Evolutionary conservation across 108 stramenopile genomes (phyloP).

Genomic region (Nannochloropsis oceanica): DNA sequence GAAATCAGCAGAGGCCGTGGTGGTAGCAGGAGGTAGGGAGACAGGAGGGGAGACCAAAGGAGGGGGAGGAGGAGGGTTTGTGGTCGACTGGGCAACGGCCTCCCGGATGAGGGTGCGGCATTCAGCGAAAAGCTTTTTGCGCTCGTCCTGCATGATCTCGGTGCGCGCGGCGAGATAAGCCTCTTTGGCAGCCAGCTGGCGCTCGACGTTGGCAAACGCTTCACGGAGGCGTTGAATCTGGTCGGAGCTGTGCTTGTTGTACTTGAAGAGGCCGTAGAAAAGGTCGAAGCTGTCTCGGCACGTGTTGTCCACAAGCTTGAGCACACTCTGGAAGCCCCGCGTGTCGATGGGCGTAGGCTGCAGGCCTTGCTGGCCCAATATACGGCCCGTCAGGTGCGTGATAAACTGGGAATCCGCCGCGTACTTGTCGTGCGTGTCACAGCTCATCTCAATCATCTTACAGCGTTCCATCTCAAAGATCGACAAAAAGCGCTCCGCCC

Average conservation of each 20-base stretch:
- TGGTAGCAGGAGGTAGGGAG: neutral
- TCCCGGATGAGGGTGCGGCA: slow-evolving; percentile 65
- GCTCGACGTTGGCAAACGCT: slow-evolving; percentile 68
- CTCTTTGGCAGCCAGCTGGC: slow-evolving; percentile 49
- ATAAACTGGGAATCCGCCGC: slow-evolving; percentile 96
- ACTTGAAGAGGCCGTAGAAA: slow-evolving; percentile 92
- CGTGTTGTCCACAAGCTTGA: slow-evolving; percentile 74
- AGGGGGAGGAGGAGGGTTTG: neutral
- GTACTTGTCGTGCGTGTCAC: slow-evolving; percentile 80
- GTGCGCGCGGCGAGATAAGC: slow-evolving; percentile 74
- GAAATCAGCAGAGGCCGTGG: neutral
- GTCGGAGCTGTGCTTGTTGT: slow-evolving; percentile 56
- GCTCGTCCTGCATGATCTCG: slow-evolving; percentile 69
- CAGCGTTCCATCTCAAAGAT: slow-evolving; percentile 97
- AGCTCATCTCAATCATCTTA: slow-evolving; percentile 91
- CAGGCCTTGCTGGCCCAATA: slow-evolving; percentile 67
- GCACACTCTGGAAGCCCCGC: slow-evolving; percentile 80
- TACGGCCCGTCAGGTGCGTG: slow-evolving; percentile 93
- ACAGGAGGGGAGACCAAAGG: neutral
- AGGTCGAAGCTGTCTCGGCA: slow-evolving; percentile 92
- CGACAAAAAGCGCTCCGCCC: slow-evolving; percentile 74
- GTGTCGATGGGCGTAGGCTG: slow-evolving; percentile 88
- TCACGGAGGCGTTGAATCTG: slow-evolving; percentile 54
- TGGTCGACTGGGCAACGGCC: slow-evolving; percentile 5
- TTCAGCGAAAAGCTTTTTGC: slow-evolving; percentile 68